Evolutionary conservation across 768 basidiomycete species (phyloP).

Genomic region (Macrolepiota dolichaula): DNA sequence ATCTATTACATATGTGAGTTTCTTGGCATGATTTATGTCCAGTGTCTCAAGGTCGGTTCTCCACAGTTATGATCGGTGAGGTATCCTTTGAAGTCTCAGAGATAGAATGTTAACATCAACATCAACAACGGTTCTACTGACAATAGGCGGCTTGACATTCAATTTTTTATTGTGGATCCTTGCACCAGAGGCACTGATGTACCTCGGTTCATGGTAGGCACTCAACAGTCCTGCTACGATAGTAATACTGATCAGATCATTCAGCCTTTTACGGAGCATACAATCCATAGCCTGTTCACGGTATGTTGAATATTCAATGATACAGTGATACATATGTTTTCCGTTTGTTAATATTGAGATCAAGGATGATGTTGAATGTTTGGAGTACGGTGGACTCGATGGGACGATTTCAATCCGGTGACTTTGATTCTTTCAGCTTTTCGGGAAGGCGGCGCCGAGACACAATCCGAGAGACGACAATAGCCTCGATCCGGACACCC

Average conservation of each 20-base stretch:
- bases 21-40: not conserved
- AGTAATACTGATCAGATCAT: not conserved
- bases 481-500: no score
- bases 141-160: not conserved
- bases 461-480: no score
- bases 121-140: not conserved
- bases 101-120: not conserved
- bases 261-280: conserved; percentile 1
- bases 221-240: not conserved
- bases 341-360: not conserved
- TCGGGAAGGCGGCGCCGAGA: not conserved
- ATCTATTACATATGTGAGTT: no score
- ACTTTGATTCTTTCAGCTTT: not conserved
- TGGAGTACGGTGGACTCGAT: not conserved
- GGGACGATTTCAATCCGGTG: not conserved
- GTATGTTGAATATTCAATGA: not conserved
- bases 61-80: conserved; percentile 6
- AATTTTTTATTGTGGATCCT: not conserved
- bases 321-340: not conserved
- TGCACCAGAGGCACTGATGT: not conserved
- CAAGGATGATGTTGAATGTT: conserved; percentile 4
- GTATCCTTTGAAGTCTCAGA: not conserved
- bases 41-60: not conserved
- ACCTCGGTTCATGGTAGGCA: conserved; percentile 1
- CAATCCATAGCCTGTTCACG: conserved; percentile 4